These are phyloP conservation scores for Limnomonas spitsbergensis DNA, from an alignment of 139 green algal species.

Conservation along the genomic window DNA sequence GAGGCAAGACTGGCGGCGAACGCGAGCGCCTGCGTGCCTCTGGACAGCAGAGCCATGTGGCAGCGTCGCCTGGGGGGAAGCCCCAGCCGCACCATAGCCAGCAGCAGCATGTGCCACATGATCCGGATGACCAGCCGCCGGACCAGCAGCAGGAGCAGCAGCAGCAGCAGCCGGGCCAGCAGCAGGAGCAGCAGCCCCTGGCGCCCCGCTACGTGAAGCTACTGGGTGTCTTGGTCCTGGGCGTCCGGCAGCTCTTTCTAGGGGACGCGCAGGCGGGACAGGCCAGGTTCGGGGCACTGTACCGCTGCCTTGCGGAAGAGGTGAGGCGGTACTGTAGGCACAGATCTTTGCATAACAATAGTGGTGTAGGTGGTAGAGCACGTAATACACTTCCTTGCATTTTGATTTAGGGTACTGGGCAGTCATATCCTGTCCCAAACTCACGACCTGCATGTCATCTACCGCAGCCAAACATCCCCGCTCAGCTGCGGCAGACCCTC, in stretches of 20 bases:
- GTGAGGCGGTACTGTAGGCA: constrained; percentile 1
- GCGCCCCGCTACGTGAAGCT: constrained; percentile 65
- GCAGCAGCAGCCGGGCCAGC: constrained; percentile 2
- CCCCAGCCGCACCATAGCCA: not conserved
- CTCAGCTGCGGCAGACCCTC: no score
- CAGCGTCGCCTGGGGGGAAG: no score
- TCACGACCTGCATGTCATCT: no score
- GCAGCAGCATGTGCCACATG: not conserved
- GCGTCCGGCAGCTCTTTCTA: constrained; percentile 73
- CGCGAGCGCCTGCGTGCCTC: no score
- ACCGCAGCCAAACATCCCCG: no score
- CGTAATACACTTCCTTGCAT: no score
- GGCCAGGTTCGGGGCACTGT: constrained; percentile 64
- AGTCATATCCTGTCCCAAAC: no score
- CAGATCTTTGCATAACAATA: constrained; percentile 18
- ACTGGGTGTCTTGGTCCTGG: constrained; percentile 72
- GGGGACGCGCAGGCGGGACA: constrained; percentile 65
- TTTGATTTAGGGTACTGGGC: no score
- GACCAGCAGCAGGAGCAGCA: not conserved
- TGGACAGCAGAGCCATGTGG: no score
- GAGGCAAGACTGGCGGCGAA: no score
- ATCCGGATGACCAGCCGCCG: not conserved
- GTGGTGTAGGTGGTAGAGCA: constrained; percentile 25
- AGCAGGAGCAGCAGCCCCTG: not conserved
- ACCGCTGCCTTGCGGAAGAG: constrained; percentile 45